These are phyloP conservation scores for Myriangium duriaei DNA, from an alignment of 2,329 filamentous ascomycete species.

Conservation along the genomic window DNA sequence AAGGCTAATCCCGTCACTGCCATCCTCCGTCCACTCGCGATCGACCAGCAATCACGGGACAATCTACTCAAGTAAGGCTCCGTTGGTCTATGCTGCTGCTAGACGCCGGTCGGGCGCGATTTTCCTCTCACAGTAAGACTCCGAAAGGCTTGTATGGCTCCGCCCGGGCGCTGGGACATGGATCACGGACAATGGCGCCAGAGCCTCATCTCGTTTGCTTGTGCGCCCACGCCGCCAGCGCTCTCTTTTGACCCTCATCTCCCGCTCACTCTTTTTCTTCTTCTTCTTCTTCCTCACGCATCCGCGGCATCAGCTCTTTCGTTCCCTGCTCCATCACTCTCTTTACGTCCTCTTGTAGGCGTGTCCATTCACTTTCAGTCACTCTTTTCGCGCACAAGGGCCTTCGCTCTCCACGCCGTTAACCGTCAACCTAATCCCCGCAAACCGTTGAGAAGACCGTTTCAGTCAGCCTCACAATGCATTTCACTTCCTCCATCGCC, in stretches of 20 bases:
- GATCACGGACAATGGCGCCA: too few species aligned
- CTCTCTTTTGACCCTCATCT: neutral
- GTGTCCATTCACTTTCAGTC: slow-evolving; percentile 12
- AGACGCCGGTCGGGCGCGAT: too few species aligned
- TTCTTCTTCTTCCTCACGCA: slow-evolving; percentile 8
- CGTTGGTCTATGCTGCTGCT: too few species aligned
- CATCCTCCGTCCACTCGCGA: too few species aligned
- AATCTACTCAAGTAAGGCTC: too few species aligned
- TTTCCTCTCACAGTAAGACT: too few species aligned
- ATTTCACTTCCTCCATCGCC: slow-evolving; percentile 12
- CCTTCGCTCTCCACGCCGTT: slow-evolving; percentile 1
- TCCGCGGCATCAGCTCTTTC: slow-evolving; percentile 5
- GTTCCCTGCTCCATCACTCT: slow-evolving; percentile 3
- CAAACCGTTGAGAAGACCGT: slow-evolving; percentile 5
- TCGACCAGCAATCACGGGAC: too few species aligned
- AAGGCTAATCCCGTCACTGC: too few species aligned
- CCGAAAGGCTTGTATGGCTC: too few species aligned
- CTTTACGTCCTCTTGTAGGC: slow-evolving; percentile 7
- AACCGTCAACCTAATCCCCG: slow-evolving; percentile 9
- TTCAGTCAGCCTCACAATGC: slow-evolving; percentile 10
- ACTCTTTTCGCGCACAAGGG: slow-evolving; percentile 8
- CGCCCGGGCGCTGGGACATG: too few species aligned
- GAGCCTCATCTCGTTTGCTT: too few species aligned
- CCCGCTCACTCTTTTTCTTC: slow-evolving; percentile 2
- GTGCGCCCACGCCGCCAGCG: too few species aligned